Conservation (phyloP, 345 rosid species). For the Euphorbia peplus region DNA sequence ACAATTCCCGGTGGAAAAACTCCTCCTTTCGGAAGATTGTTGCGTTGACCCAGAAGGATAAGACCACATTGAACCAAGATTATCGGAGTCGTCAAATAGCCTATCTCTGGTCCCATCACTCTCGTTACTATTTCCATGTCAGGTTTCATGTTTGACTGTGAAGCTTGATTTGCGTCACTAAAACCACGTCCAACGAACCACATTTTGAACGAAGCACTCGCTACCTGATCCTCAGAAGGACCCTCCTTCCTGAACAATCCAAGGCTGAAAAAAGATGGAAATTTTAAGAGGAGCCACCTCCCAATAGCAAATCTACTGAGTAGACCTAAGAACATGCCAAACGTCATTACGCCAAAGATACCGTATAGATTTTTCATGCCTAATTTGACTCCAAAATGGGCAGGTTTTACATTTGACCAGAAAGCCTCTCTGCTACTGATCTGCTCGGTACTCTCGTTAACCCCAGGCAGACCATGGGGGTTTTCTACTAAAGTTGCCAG, state of each 20-base stretch:
- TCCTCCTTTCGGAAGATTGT: constrained; percentile 68
- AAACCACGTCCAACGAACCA: constrained; percentile 82
- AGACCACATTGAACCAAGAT: constrained; percentile 66
- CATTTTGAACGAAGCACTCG: constrained; percentile 79
- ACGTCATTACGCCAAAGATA: constrained; percentile 34
- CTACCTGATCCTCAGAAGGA: constrained; percentile 77
- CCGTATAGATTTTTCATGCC: constrained; percentile 61
- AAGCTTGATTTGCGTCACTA: constrained; percentile 43
- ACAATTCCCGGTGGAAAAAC: constrained; percentile 73
- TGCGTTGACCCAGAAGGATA: constrained; percentile 50
- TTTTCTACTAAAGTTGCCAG: constrained; percentile 59
- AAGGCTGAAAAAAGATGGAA: constrained; percentile 80
- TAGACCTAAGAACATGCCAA: constrained; percentile 63
- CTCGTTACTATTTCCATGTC: constrained; percentile 70
- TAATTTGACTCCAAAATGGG: constrained; percentile 75
- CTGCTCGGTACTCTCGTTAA: constrained; percentile 58
- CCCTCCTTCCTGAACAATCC: constrained; percentile 81
- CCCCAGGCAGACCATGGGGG: constrained; percentile 67
- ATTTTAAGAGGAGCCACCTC: constrained; percentile 75
- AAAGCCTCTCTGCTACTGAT: constrained; percentile 52
- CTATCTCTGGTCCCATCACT: constrained; percentile 81
- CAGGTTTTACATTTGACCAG: constrained; percentile 73
- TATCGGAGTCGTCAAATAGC: constrained; percentile 75
- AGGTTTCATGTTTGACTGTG: constrained; percentile 43
- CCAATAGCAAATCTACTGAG: constrained; percentile 51